Base-by-base conservation (phyloP, 208 protist genomes). In the Acanthamoeba castellanii region DNA sequence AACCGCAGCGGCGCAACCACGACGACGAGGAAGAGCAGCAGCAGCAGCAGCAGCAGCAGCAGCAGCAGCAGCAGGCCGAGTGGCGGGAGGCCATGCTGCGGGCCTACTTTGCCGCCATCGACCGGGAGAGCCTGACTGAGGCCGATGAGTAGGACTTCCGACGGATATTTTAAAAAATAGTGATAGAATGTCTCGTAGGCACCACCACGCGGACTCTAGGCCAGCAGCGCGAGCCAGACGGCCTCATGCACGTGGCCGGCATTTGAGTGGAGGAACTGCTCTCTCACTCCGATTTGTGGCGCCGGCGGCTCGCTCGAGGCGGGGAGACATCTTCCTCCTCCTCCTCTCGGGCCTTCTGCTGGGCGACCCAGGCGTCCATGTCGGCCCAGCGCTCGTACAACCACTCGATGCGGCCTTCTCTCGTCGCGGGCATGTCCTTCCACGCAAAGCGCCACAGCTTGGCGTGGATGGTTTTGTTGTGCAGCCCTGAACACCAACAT, bases 331-430 rank as follows among this genome's bases (percentile, higher is more conserved):
- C n/a, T n/a, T n/a, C n/a, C n/a, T n/a, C n/a, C n/a, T n/a, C 68
- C 2, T 14, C 68, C 37, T 76, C 68, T 27, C 68, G 68, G 13
- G 68, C 68, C 68, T 76, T 76, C 57, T 92, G 30, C 61, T 96
- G 11, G 4, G 37, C 95, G 11, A 95, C 47, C 95, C 95, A 96
- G 20, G 37, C 64, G 50, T 96, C 95, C 57, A 96, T 96, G 20
- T 81, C 59, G 16, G 27, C 20, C 95, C 95, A 96, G 25, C 89
- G 59, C 4, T 87, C 30, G 22, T 88, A 47, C 30, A 96, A 59
- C 92, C 92, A 96, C n/a, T 93, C 61, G 45, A 95, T 93, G 61
- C 95, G 91, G 50, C 91, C 95, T 94, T 94, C 50, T 47, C 85
- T 95, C 7, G 84, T 94, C 32, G 59, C 95, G 64, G 95, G 95